Percentiles rank a stretch among this genome's conserved stretches.
These are phyloP conservation scores for Ophiostoma perfectum DNA, from an alignment of 2,329 filamentous ascomycete genomes.

Conservation along the genomic window DNA sequence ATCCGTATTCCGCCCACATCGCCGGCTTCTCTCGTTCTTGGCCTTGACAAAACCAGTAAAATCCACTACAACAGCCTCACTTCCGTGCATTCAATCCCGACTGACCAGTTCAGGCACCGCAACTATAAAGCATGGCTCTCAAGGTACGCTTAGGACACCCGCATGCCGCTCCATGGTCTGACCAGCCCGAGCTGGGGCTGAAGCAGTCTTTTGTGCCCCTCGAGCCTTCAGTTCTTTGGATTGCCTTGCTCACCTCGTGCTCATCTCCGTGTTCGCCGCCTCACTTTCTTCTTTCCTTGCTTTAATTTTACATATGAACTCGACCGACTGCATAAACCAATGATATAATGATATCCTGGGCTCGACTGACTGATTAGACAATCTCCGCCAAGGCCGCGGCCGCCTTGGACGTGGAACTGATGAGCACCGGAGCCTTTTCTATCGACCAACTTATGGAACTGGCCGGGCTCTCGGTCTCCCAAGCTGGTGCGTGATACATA, in stretches of 20 bases:
- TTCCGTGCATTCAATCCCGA: neutral
- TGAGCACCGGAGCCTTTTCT: slow-evolving; percentile 82
- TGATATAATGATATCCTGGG: neutral
- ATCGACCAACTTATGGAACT: slow-evolving; percentile 97
- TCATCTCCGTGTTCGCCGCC: no score
- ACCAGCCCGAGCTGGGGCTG: neutral
- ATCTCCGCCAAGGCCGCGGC: slow-evolving; percentile 82
- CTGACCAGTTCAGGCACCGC: neutral
- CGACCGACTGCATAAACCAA: no score
- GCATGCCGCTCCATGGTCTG: neutral
- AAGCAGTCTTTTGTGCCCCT: no score
- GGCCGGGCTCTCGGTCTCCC: slow-evolving; percentile 85
- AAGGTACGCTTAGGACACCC: neutral
- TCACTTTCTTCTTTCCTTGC: neutral
- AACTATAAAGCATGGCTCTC: neutral
- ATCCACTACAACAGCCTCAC: neutral
- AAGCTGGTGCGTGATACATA: slow-evolving; percentile 56
- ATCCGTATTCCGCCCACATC: neutral
- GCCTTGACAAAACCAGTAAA: neutral
- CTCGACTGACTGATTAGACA: slow-evolving; percentile 50
- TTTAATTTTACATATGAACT: neutral
- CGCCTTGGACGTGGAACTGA: slow-evolving; percentile 86
- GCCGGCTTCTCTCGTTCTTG: neutral
- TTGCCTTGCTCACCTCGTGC: no score
- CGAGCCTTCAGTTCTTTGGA: no score